Percentiles rank a stretch among this genome's conserved stretches.
phyloP scores from a whole-genome alignment of 2,329 filamentous ascomycete genomes.

The Trichophyton equinum region DNA sequence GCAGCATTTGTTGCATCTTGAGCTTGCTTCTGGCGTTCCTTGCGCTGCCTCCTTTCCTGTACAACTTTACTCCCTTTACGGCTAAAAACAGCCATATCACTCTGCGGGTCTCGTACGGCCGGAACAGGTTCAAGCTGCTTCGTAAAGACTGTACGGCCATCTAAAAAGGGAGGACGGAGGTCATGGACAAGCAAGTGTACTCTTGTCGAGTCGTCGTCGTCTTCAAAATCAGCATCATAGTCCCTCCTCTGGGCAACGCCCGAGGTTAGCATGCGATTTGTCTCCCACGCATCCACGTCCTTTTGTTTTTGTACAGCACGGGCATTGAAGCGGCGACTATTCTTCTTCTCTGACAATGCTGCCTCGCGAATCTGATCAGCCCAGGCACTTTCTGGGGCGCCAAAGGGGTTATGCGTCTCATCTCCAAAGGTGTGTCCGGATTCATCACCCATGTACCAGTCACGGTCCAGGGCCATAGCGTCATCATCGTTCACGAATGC shows the following conservation, averaged over 20 bases:
- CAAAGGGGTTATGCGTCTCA: slow-evolving; percentile 86
- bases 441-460: slow-evolving; percentile 88
- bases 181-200: slow-evolving; percentile 90
- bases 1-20: slow-evolving; percentile 89
- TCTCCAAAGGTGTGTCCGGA: slow-evolving; percentile 77
- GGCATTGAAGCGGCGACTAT: slow-evolving; percentile 56
- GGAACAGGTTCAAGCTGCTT: slow-evolving; percentile 93
- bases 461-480: slow-evolving; percentile 64
- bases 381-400: slow-evolving; percentile 57
- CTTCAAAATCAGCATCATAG: slow-evolving; percentile 64
- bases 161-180: slow-evolving; percentile 82
- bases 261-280: slow-evolving; percentile 94
- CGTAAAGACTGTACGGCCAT: slow-evolving; percentile 90
- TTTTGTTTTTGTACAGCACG: slow-evolving; percentile 74
- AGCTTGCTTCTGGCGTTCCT: slow-evolving; percentile 85
- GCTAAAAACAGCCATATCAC: slow-evolving; percentile 97
- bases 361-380: slow-evolving; percentile 65
- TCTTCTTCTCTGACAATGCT: slow-evolving; percentile 67
- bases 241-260: slow-evolving; percentile 85
- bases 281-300: slow-evolving; percentile 96
- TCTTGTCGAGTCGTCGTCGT: slow-evolving; percentile 74
- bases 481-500: slow-evolving; percentile 54
- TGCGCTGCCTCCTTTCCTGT: slow-evolving; percentile 77
- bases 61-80: slow-evolving; percentile 90
- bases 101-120: slow-evolving; percentile 83